Base-by-base conservation (phyloP, 306 rosid genomes). In the Glycine soja region DNA sequence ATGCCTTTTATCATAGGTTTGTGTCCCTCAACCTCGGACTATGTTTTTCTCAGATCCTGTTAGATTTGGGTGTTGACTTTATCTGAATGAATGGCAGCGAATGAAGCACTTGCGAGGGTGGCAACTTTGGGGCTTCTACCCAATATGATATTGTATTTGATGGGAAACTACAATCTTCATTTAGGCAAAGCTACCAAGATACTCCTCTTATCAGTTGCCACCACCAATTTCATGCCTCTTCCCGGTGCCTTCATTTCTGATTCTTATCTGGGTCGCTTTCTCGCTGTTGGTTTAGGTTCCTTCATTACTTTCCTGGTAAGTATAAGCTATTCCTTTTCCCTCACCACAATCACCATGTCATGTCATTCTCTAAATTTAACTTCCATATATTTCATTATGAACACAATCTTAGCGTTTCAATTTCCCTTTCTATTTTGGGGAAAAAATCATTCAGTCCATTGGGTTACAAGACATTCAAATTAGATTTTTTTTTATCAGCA, bases 251-350 rank as follows among this genome's bases (percentile, higher is more conserved):
- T 89, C 58, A 64, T 91, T 70, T 80, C 92, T 16, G 93, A 92
- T 92, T 90, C 93, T 79, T 90, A 85, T 79, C 84, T 90, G 53
- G 97, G 97, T 77, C 90, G 93, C 1, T 92, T 92, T 70, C 91
- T 77, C 43, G 65, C 91, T 69, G 87, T 92, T 70, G 90, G 77
- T 24, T 75, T 84, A 0, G 93, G 95, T 68, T 90, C 93, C 57
- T 34, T 90, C 34, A 53, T 84, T 65, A 85, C 85, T 75, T 80
- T 92, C 66, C 72, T 87, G 90, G 95, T 92, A 13, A 5, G 65
- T 73, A 6, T 52, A 15, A 38, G 2, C 7, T 45, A 6, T 54
- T 24, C 40, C 42, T 11, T 78, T 45, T 15, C 43, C 67, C 16
- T 61, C 42, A 59, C 34, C 14, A 1, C 65, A 10, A 59, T 11